Conservation (phyloP, 2,329 filamentous ascomycete species). For the Sporothrix pallida region DNA sequence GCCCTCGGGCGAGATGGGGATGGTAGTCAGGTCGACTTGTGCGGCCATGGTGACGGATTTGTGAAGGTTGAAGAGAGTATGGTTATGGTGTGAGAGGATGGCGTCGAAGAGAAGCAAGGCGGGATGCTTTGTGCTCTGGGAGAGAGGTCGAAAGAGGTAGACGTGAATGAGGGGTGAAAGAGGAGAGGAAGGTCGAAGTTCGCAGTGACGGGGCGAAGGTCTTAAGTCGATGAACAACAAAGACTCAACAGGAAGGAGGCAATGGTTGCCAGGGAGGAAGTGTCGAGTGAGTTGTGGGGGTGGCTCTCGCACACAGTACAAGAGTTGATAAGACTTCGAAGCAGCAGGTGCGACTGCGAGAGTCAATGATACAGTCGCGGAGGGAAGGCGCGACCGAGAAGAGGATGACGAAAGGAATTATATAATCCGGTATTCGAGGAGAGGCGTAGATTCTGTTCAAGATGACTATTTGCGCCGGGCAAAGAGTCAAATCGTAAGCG, state of each 20-base stretch:
- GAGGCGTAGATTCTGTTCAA: no score
- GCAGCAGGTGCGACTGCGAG: conserved; percentile 25
- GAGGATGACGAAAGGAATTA: conserved; percentile 14
- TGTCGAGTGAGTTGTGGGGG: neutral
- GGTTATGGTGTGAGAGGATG: neutral
- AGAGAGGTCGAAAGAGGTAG: neutral
- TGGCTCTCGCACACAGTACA: conserved; percentile 35
- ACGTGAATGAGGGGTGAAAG: neutral
- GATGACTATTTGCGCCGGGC: conserved; percentile 33
- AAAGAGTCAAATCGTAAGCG: conserved; percentile 24
- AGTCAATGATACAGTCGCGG: conserved; percentile 11
- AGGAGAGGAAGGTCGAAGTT: neutral
- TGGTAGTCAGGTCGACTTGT: conserved; percentile 71
- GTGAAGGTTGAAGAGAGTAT: neutral
- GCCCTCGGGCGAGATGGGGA: conserved; percentile 69
- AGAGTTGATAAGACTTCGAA: conserved; percentile 22
- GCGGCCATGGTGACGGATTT: conserved; percentile 48
- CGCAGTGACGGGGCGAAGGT: no score
- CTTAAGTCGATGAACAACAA: neutral
- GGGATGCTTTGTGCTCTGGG: no score
- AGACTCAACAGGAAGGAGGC: conserved; percentile 3
- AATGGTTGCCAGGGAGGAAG: conserved; percentile 19
- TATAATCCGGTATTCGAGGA: neutral
- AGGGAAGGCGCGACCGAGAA: conserved; percentile 27
- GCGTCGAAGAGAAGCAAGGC: neutral